phyloP scores from a whole-genome alignment of 306 rosid genomes.

The Dryas alaskensis region DNA sequence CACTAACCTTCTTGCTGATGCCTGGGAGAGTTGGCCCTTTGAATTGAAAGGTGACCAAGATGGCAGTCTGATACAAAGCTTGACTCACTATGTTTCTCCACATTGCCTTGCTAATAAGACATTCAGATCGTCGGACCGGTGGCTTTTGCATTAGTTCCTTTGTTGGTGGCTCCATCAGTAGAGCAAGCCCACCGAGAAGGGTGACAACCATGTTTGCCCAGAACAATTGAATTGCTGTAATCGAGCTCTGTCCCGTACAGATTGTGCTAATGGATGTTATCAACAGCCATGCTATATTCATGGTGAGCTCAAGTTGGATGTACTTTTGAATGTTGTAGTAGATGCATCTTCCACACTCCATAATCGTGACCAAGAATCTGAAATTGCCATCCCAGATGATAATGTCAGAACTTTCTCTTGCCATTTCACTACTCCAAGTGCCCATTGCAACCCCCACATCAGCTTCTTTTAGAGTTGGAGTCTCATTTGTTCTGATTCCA shows the following conservation, averaged over 20 bases:
- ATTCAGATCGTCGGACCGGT: neutral
- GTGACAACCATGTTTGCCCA: slow-evolving; percentile 11
- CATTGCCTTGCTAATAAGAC: slow-evolving; percentile 22
- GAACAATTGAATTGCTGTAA: slow-evolving; percentile 8
- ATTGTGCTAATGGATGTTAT: slow-evolving; percentile 3
- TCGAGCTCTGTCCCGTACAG: neutral
- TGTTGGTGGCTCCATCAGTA: slow-evolving; percentile 20
- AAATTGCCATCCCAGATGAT: neutral
- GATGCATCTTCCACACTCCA: slow-evolving; percentile 20
- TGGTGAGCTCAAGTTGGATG: slow-evolving; percentile 30
- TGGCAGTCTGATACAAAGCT: slow-evolving; percentile 9
- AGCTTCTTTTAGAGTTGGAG: slow-evolving; percentile 28
- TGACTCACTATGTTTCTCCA: slow-evolving; percentile 23
- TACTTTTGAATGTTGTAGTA: slow-evolving; percentile 25
- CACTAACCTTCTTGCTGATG: neutral
- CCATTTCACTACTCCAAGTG: slow-evolving; percentile 12
- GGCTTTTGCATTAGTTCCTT: slow-evolving; percentile 8
- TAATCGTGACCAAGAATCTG: slow-evolving; percentile 2
- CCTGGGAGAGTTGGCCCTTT: slow-evolving; percentile 15
- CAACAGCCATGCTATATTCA: slow-evolving; percentile 17
- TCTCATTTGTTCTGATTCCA: slow-evolving; percentile 13
- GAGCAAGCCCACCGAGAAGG: slow-evolving; percentile 10
- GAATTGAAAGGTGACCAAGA: slow-evolving; percentile 3
- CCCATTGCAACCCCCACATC: slow-evolving; percentile 19
- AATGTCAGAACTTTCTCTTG: slow-evolving; percentile 5